Evolutionary conservation across 768 basidiomycete species (phyloP), one percentile per base, ranked within the genome.

Genomic region (Hortiboletus flavorubellus): DNA sequence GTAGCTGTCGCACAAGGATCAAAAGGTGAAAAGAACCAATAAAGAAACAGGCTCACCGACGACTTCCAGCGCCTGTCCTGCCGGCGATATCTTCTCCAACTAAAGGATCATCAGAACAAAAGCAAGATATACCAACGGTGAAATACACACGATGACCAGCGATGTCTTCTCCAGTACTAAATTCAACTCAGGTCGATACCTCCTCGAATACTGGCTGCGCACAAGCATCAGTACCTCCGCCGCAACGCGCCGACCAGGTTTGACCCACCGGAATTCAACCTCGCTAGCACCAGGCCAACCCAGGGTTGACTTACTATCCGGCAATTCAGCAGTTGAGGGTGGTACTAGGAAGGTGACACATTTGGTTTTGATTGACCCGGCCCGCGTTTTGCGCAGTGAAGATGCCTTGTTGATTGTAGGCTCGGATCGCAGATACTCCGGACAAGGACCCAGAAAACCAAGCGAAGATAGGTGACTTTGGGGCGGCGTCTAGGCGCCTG

Each of bases 381-480:
- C 80, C 80, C 51, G 87, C 82, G 60, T 89, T 92, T 37, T 80
- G 80, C 10, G 78, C 73, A n/a, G 80, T 75, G 66, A 93, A 94
- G 8, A 86, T 72, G 0, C 71, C 45, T 64, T 89, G 84, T 57
- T 91, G 89, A 33, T 75, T 71, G 73, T 87, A 94, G 0, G 91
- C 90, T 0, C 91, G 82, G 61, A 94, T 93, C 92, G 92, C 4
- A 21, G 21, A 21, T 21, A 21, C 21, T 21, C 21, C 21, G 2
- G 80, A 78, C 30, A 85, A 73, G 3, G 82, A 86, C 67, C 90
- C 90, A 2, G 87, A 87, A 67, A 91, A 91, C 85, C 86, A 89
- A 0, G 87, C 87, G 68, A 96, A 94, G 57, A 98, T 92, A 2
- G 95, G 94, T 0, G 91, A 91, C 35, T 89, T 85, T 8, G 91